Base-by-base conservation (phyloP, 2,329 filamentous ascomycete species). In the Gaeumannomyces sp. region DNA sequence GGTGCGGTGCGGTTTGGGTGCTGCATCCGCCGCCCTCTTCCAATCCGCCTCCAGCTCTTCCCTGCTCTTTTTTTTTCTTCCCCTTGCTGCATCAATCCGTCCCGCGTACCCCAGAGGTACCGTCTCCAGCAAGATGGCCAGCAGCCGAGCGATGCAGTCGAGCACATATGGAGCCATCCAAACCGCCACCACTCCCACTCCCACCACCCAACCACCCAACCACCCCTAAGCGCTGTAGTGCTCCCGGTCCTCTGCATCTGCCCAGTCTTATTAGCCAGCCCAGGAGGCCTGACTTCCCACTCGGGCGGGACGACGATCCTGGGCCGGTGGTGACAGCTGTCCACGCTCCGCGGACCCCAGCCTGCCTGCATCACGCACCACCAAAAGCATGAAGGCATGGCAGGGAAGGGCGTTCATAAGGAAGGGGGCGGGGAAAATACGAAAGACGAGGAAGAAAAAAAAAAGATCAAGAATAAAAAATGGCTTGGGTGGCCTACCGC, bases 191-290 rank as follows among this genome's bases (percentile, higher is more conserved):
- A 25, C 45, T n/a, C 33, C 33, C 22, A 25, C 13, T 38, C 14
- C 45, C 45, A 50, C 33, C 45, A 53, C 45, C 14, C 45, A 35
- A 35, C 45, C 45, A 14, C 45, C 45, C 45, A 19, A 7, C 45
- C 45, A 2, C 22, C 38, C 22, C 22, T 53, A 53, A 53, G 45
- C 45, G 45, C 45, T 53, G 45, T 53, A 53, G 22, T 25, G 14
- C n/a, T 53, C 45, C 45, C 45, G 45, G 45, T 53, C 45, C 45
- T 53, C 45, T n/a, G 45, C 45, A 25, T 53, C 45, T 53, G 45
- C 45, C 38, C 45, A 53, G 45, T 53, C 45, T 53, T n/a, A 53
- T 53, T 53, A 53, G 45, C 45, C 45, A 53, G 45, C n/a, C n/a
- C 22, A n/a, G 45, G 14, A n/a, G 7, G 31, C 33, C 38, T 50